Evolutionary conservation across 2,329 filamentous ascomycete genomes (phyloP).

Genomic region (Ophiostoma fasciatum): DNA sequence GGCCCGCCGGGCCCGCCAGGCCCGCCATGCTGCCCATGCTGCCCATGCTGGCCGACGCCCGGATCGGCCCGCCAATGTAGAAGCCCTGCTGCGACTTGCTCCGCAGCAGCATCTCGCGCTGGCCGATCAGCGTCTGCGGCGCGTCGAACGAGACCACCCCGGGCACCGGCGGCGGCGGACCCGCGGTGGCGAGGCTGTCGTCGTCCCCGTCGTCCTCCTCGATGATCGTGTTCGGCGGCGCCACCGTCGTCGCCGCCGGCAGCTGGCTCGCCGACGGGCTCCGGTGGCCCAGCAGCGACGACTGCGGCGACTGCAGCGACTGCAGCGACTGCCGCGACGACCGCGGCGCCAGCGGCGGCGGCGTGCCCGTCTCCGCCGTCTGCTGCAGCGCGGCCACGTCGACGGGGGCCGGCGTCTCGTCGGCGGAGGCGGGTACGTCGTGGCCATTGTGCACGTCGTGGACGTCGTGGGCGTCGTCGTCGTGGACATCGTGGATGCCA

Average conservation of each 20-base stretch:
- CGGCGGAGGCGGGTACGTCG: background rate
- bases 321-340: slow-evolving; percentile 14
- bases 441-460: too few relatives aligned
- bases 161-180: slow-evolving; percentile 19
- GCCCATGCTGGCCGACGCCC: slow-evolving; percentile 7
- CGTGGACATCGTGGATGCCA: slow-evolving; percentile 11
- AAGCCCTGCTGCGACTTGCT: slow-evolving; percentile 32
- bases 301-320: slow-evolving; percentile 20
- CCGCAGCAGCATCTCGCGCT: slow-evolving; percentile 38
- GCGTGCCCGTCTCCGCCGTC: slow-evolving; percentile 38
- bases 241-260: background rate
- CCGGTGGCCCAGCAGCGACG: slow-evolving; percentile 15
- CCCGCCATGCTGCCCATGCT: slow-evolving; percentile 23
- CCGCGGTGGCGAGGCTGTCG: background rate
- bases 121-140: slow-evolving; percentile 40
- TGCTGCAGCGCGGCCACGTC: slow-evolving; percentile 50
- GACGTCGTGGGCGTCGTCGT: background rate
- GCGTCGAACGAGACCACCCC: slow-evolving; percentile 36
- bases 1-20: too few relatives aligned
- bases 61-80: slow-evolving; percentile 14
- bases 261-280: slow-evolving; percentile 13
- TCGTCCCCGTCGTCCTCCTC: slow-evolving; percentile 22
- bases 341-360: slow-evolving; percentile 21
- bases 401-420: slow-evolving; percentile 45
- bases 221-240: slow-evolving; percentile 21